These are phyloP conservation scores for Berberis vulgaris DNA, from an alignment of 164 flowering plant species.

Conservation along the genomic window DNA sequence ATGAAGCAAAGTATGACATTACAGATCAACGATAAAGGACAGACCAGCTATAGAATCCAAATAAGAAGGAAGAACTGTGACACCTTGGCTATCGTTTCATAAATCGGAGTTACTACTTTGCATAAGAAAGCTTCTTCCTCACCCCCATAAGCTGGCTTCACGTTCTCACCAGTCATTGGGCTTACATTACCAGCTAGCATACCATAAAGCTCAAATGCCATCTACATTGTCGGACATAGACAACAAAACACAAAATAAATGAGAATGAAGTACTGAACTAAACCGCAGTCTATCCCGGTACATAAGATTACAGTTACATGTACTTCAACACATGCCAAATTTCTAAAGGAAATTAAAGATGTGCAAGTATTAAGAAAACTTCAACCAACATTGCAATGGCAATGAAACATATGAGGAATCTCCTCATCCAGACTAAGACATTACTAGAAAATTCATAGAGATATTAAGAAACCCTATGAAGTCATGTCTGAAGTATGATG, in stretches of 20 bases:
- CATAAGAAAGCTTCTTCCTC: constrained; percentile 95
- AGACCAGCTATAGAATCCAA: neutral
- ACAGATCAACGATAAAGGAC: neutral
- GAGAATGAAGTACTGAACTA: too few relatives aligned
- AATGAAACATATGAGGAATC: too few relatives aligned
- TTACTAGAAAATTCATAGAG: too few relatives aligned
- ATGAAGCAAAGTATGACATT: constrained; percentile 9
- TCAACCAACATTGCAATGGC: too few relatives aligned
- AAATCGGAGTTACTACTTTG: constrained; percentile 88
- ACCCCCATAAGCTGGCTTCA: constrained; percentile 98
- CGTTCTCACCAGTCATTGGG: constrained; percentile 91
- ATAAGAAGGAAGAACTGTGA: neutral
- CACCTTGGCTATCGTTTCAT: constrained; percentile 88
- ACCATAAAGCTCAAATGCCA: constrained; percentile 99
- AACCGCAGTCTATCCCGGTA: too few relatives aligned
- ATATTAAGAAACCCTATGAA: too few relatives aligned
- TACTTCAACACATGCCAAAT: too few relatives aligned
- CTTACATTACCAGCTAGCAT: constrained; percentile 95
- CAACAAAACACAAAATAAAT: neutral
- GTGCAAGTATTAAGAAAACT: too few relatives aligned
- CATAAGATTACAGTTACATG: too few relatives aligned
- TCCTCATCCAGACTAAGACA: too few relatives aligned
- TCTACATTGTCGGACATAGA: constrained; percentile 29
- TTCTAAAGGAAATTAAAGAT: too few relatives aligned
- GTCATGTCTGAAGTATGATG: too few relatives aligned